Base-by-base conservation (phyloP, 768 basidiomycete species). In the Fomitopsis serialis region DNA sequence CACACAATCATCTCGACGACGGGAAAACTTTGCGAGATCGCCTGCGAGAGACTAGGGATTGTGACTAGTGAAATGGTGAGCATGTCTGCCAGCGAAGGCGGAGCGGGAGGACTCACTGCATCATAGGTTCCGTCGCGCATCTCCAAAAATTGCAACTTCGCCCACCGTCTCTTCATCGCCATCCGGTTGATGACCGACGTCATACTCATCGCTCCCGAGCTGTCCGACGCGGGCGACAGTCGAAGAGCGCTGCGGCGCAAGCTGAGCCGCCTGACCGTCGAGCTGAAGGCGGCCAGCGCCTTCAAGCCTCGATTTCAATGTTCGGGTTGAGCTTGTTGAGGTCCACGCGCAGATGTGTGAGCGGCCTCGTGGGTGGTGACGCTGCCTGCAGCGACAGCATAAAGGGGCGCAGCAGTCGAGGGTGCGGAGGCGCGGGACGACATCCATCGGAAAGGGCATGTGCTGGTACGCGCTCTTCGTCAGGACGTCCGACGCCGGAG, bases 331-430 rank as follows among this genome's bases (percentile, higher is more conserved):
- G 29, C 11, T 19, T 6, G 42, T 42, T 45, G 37, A 54, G 47
- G 32, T 54, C 46, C 3, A 48, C 21, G 19, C 53, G 53, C 24
- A 54, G 11, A 27, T 49, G 24, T 2, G 47, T 49, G 47, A 54
- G 46, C 3, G 46, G 47, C 9, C 53, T 35, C 25, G 32, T 49
- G 35, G 46, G 47, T 12, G 53, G 53, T 12, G 36, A 25, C 24
- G 53, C 37, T 4, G 25, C 21, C 12, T 29, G 53, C 8, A 56
- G 44, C 37, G 50, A 56, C 4, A 52, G 15, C 7, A 56, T 43
- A 44, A 56, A 46, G 12, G 32, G 47, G 42, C 55, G 15, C 36
- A 32, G 45, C 55, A 56, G 19, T 51, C 49, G n/a, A 56, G 36
- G 2, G 50, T 52, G 15, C 23, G 21, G 17, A 56, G 50, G 15